These are phyloP conservation scores for Penicillium paneum DNA, from an alignment of 2,329 filamentous ascomycete species.

Conservation along the genomic window DNA sequence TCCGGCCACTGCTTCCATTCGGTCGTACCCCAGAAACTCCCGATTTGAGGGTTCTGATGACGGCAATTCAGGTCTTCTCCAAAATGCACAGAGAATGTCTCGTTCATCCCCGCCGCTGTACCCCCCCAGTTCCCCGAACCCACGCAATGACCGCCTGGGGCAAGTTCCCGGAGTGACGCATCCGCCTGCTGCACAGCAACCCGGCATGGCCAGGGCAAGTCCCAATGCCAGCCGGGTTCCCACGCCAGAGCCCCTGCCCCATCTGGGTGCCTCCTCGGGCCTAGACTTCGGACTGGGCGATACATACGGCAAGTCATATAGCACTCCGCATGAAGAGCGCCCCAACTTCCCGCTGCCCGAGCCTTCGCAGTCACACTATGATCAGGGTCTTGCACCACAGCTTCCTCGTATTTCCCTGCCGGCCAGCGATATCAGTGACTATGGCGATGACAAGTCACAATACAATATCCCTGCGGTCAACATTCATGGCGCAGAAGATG, in stretches of 20 bases:
- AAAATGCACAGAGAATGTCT: slow-evolving; percentile 59
- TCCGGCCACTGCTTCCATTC: slow-evolving; percentile 48
- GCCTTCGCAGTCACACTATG: slow-evolving; percentile 10
- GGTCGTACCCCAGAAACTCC: slow-evolving; percentile 42
- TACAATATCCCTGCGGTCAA: slow-evolving; percentile 41
- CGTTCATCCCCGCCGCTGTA: slow-evolving; percentile 47
- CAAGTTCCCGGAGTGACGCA: slow-evolving; percentile 6
- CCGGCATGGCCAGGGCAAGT: slow-evolving; percentile 14
- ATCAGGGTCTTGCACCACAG: slow-evolving; percentile 19
- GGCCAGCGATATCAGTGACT: slow-evolving; percentile 53
- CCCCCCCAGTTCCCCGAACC: slow-evolving; percentile 7
- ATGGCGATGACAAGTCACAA: slow-evolving; percentile 53
- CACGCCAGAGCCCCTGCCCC: slow-evolving; percentile 14
- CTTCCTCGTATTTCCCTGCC: slow-evolving; percentile 39
- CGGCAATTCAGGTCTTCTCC: slow-evolving; percentile 52
- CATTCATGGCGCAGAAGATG: slow-evolving; percentile 25
- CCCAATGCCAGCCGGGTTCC: slow-evolving; percentile 7
- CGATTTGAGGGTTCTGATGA: slow-evolving; percentile 43
- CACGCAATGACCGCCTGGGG: slow-evolving; percentile 17
- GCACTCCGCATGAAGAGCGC: slow-evolving; percentile 11
- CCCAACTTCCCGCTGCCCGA: slow-evolving; percentile 24
- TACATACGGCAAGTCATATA: neutral
- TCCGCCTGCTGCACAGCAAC: slow-evolving; percentile 13
- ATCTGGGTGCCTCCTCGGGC: slow-evolving; percentile 11
- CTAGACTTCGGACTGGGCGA: slow-evolving; percentile 21